Percentiles rank a stretch among this genome's conserved stretches.
Evolutionary conservation across 1,139 yeast species (phyloP).

Genomic region (Hyphopichia pseudoburtonii): DNA sequence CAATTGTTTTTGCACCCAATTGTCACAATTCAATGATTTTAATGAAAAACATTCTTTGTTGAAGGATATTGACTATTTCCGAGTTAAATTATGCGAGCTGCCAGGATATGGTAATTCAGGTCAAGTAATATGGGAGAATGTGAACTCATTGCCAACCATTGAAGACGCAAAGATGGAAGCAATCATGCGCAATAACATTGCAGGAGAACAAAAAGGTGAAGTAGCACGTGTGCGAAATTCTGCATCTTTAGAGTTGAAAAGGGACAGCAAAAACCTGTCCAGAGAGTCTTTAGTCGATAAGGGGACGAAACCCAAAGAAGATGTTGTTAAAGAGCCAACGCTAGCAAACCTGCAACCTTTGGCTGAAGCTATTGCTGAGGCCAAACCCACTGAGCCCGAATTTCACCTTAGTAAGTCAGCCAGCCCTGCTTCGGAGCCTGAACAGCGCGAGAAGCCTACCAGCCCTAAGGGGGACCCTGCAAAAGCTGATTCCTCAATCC

Average conservation of each 20-base stretch:
- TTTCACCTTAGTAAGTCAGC: too few relatives aligned
- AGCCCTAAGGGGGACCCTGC: too few relatives aligned
- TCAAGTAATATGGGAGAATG: conserved; percentile 64
- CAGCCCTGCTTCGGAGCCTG: too few relatives aligned
- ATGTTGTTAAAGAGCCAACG: too few relatives aligned
- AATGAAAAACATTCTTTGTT: conserved; percentile 54
- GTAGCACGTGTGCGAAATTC: not conserved
- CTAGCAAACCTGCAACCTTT: too few relatives aligned
- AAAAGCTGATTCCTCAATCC: too few relatives aligned
- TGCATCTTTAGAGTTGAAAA: not conserved
- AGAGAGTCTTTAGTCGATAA: not conserved
- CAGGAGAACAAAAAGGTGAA: conserved; percentile 15
- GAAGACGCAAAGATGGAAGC: conserved; percentile 52
- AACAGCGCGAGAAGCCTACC: too few relatives aligned
- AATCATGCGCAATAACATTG: conserved; percentile 42
- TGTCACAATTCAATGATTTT: conserved; percentile 53
- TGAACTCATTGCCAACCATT: conserved; percentile 53
- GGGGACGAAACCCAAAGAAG: not conserved
- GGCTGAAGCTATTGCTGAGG: too few relatives aligned
- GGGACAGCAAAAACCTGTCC: conserved; percentile 2
- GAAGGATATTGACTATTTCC: conserved; percentile 64
- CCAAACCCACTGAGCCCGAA: too few relatives aligned
- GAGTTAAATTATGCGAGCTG: conserved; percentile 56
- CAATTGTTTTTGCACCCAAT: conserved; percentile 52
- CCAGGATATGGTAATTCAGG: conserved; percentile 70